phyloP scores from a whole-genome alignment of 2,329 filamentous ascomycete genomes.

The Trichophyton rubrum region DNA sequence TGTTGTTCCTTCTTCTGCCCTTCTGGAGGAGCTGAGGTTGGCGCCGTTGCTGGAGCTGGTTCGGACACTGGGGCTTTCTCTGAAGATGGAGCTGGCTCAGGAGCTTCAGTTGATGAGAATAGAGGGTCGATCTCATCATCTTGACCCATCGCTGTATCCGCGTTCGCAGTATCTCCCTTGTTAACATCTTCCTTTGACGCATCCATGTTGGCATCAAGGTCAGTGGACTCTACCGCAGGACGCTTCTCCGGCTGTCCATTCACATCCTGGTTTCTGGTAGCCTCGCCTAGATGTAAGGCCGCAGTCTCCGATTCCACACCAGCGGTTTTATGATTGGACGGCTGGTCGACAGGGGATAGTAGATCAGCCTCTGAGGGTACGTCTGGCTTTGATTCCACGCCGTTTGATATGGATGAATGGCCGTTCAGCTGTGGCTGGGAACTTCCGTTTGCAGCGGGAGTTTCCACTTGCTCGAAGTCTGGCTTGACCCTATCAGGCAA shows the following conservation, averaged over 20 bases:
- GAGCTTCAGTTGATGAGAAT: not conserved
- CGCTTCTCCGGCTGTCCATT: not conserved
- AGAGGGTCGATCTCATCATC: not conserved
- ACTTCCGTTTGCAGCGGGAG: not conserved
- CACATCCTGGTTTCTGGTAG: not conserved
- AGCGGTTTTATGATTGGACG: not conserved
- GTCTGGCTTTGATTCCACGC: not conserved
- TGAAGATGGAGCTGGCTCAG: no score
- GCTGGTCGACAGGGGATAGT: not conserved
- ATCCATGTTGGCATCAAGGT: not conserved
- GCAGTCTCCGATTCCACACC: slow-evolving; percentile 3
- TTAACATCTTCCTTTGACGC: not conserved
- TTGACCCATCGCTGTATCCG: not conserved
- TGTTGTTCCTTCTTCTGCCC: not conserved
- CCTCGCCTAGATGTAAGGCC: not conserved
- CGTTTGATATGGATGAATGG: slow-evolving; percentile 5
- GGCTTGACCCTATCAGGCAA: not conserved
- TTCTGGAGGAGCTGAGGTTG: not conserved
- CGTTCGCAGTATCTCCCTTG: not conserved
- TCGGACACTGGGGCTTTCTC: no score
- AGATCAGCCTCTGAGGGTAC: not conserved
- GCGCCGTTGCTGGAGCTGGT: no score
- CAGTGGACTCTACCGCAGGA: not conserved
- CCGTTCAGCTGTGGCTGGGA: slow-evolving; percentile 8
- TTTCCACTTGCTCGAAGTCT: not conserved